Conservation (phyloP, 306 rosid genomes). For the Gynostemma pentaphyllum region DNA sequence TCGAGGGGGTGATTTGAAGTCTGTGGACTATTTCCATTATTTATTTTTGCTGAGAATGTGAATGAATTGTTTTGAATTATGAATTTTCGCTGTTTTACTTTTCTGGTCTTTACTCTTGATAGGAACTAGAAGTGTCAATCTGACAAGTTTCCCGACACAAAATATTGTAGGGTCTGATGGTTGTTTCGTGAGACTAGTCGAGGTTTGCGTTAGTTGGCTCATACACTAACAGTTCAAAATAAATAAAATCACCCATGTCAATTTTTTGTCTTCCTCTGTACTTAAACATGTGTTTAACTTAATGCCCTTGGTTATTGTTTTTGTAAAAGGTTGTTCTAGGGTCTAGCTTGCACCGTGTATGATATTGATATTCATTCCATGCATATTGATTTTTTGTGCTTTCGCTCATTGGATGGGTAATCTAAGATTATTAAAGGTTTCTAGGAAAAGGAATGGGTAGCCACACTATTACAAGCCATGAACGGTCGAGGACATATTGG, state of each 20-base stretch:
- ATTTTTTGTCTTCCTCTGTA: neutral
- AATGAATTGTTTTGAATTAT: neutral
- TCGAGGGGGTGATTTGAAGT: neutral
- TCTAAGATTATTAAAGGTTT: neutral
- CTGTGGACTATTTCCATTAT: neutral
- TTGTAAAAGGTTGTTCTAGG: neutral
- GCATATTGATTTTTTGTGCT: neutral
- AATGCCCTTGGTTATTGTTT: neutral
- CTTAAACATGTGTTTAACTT: neutral
- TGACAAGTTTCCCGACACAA: too few species aligned
- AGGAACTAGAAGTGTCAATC: neutral
- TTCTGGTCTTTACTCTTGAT: neutral
- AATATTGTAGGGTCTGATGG: too few species aligned
- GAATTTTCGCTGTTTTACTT: neutral
- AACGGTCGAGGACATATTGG: conserved; percentile 66
- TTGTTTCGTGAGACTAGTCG: too few species aligned
- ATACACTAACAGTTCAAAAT: too few species aligned
- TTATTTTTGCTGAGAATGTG: neutral
- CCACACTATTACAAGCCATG: conserved; percentile 29
- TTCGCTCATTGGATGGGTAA: neutral
- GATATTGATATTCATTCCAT: neutral
- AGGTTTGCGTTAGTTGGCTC: too few species aligned
- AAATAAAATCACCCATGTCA: neutral
- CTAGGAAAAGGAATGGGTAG: conserved; percentile 32
- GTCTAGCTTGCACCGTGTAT: neutral